These are phyloP conservation scores for Symbiotaphrina buchneri DNA, from an alignment of 495 filamentous ascomycete genomes.

Conservation along the genomic window DNA sequence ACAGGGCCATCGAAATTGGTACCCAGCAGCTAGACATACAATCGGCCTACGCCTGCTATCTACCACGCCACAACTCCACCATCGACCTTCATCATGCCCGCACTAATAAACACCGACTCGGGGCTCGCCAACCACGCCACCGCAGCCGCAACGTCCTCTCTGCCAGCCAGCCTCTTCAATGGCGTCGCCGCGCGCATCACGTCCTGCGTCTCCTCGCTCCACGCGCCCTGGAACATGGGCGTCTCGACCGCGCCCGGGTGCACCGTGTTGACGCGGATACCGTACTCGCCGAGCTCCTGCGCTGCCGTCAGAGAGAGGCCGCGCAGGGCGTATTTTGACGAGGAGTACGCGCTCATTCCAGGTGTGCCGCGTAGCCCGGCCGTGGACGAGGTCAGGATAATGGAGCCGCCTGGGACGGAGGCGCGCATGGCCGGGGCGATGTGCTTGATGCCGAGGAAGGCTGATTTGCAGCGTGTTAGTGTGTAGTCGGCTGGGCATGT, in stretches of 20 bases:
- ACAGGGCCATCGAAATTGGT: no score
- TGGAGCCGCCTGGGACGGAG: slow-evolving; percentile 7
- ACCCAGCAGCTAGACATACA: no score
- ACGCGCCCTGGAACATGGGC: slow-evolving; percentile 7
- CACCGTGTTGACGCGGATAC: slow-evolving; percentile 9
- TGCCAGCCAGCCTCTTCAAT: slow-evolving; percentile 8
- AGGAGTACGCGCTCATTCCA: slow-evolving; percentile 7
- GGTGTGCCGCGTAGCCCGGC: slow-evolving; percentile 9
- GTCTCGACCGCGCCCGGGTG: slow-evolving; percentile 8
- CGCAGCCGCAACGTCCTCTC: slow-evolving; percentile 8
- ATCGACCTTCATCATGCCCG: no score
- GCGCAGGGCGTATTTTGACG: slow-evolving; percentile 8
- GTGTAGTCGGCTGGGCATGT: no score
- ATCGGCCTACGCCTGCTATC: no score
- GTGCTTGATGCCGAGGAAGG: no score
- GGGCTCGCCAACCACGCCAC: slow-evolving; percentile 8
- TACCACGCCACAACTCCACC: no score
- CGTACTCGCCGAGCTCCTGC: slow-evolving; percentile 7
- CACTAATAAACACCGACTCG: no score
- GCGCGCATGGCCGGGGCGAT: slow-evolving; percentile 7
- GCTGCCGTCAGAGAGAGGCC: slow-evolving; percentile 9
- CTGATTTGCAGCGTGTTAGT: no score
- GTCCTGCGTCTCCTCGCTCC: slow-evolving; percentile 8
- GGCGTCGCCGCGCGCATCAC: slow-evolving; percentile 8
- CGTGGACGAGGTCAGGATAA: slow-evolving; percentile 9